These are phyloP conservation scores for Firmiana major DNA, from an alignment of 345 rosid species.

Conservation along the genomic window DNA sequence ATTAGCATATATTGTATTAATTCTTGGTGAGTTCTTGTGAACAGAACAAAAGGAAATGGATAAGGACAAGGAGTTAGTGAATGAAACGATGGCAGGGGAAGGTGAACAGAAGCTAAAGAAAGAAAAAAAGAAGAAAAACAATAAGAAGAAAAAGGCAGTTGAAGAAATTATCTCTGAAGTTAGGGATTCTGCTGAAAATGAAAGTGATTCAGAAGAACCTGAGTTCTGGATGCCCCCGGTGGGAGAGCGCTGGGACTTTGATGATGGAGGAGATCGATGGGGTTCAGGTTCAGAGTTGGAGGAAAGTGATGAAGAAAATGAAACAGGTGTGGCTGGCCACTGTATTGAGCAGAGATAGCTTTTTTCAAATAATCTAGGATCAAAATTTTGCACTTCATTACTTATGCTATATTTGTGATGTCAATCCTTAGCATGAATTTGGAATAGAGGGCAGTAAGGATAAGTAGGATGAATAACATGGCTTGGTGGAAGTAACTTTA, in stretches of 20 bases:
- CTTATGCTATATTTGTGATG: neutral
- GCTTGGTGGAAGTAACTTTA: neutral
- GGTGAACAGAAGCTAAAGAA: constrained; percentile 19
- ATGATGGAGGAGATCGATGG: constrained; percentile 62
- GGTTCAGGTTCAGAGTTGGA: constrained; percentile 56
- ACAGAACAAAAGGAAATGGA: constrained; percentile 62
- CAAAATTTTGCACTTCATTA: neutral
- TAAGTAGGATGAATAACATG: too few species aligned
- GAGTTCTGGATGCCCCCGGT: constrained; percentile 88
- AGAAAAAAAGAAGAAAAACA: constrained; percentile 20
- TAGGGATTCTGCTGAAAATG: constrained; percentile 35
- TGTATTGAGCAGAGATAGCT: neutral
- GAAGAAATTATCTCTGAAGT: constrained; percentile 45
- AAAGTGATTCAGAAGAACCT: constrained; percentile 50
- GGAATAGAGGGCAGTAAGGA: neutral
- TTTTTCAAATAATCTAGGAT: neutral
- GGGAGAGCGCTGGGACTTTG: constrained; percentile 81
- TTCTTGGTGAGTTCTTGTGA: constrained; percentile 20
- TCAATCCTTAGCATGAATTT: neutral
- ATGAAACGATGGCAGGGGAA: constrained; percentile 23
- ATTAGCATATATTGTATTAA: neutral
- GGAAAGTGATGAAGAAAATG: constrained; percentile 41
- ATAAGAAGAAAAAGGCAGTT: constrained; percentile 27
- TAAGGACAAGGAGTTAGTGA: constrained; percentile 21
- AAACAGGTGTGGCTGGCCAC: constrained; percentile 37